Conservation (phyloP, 495 filamentous ascomycete species). For the Penicillium soppii region DNA sequence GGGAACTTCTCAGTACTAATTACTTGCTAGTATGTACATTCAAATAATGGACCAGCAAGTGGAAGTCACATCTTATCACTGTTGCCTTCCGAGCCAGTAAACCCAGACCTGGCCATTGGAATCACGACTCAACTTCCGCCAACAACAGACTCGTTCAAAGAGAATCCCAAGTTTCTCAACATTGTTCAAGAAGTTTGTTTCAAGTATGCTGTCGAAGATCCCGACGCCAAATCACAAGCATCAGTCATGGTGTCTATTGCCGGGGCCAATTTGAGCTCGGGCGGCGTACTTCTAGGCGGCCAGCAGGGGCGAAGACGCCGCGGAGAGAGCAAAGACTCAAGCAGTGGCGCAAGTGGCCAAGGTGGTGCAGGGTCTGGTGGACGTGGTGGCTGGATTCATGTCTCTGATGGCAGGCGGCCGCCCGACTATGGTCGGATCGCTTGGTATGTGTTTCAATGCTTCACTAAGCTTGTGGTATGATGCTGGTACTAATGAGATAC, state of each 20-base stretch:
- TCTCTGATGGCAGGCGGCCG: conserved; percentile 77
- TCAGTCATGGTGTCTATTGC: conserved; percentile 74
- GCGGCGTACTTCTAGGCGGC: conserved; percentile 60
- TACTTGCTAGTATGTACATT: conserved; percentile 67
- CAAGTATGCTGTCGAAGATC: conserved; percentile 69
- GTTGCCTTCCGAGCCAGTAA: conserved; percentile 72
- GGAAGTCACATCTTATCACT: conserved; percentile 64
- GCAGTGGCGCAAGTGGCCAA: conserved; percentile 75
- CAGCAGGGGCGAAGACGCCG: conserved; percentile 37
- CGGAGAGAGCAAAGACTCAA: conserved; percentile 53
- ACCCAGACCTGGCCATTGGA: conserved; percentile 68
- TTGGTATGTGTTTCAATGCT: conserved; percentile 41
- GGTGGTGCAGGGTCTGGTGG: conserved; percentile 82
- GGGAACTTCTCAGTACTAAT: conserved; percentile 14
- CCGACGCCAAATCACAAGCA: conserved; percentile 70
- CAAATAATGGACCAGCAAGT: conserved; percentile 41
- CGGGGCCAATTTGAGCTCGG: conserved; percentile 66
- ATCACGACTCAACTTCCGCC: conserved; percentile 71
- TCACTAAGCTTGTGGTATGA: neutral
- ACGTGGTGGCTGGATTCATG: conserved; percentile 84
- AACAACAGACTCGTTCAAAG: conserved; percentile 69
- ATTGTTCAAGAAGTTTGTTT: conserved; percentile 74
- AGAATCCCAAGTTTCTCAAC: conserved; percentile 72
- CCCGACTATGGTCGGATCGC: conserved; percentile 91
- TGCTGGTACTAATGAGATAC: conserved; percentile 13